A percentile compares a stretch with the other conserved stretches of the same genome.
These are phyloP conservation scores for Kuraishia borneana DNA, from an alignment of 805 yeast species.

Conservation along the genomic window DNA sequence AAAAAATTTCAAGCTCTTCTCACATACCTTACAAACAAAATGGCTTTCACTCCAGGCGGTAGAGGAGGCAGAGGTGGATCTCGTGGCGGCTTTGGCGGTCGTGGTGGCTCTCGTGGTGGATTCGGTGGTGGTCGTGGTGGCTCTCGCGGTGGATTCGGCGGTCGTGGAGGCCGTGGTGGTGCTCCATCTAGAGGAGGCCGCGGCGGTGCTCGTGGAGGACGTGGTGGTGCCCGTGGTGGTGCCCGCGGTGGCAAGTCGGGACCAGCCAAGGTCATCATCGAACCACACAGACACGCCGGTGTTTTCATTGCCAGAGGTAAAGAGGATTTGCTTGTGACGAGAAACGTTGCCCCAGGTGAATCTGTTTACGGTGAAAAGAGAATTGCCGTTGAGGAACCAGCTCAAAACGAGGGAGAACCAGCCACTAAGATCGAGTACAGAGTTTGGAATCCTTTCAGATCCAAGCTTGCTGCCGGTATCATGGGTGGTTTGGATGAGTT, in stretches of 20 bases:
- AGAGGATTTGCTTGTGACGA: constrained; percentile 95
- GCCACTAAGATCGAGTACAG: constrained; percentile 96
- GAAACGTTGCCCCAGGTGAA: constrained; percentile 97
- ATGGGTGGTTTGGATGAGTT: constrained; percentile 99
- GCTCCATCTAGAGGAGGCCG: constrained; percentile 50
- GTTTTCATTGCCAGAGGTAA: constrained; percentile 99
- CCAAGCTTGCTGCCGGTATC: constrained; percentile 99
- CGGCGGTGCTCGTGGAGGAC: constrained; percentile 50
- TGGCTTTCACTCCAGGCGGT: constrained; percentile 68
- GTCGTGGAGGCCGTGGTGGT: constrained; percentile 41
- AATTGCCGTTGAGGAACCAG: constrained; percentile 86
- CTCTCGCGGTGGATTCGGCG: constrained; percentile 34
- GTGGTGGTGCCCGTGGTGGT: constrained; percentile 57
- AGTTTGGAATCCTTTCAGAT: constrained; percentile 99
- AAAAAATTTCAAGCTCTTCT: neutral
- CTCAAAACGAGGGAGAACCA: constrained; percentile 76
- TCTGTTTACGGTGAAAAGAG: constrained; percentile 98
- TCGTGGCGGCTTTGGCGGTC: constrained; percentile 36
- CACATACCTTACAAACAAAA: constrained; percentile 15
- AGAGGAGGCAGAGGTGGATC: constrained; percentile 37
- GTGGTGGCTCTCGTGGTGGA: constrained; percentile 40
- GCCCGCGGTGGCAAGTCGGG: constrained; percentile 81
- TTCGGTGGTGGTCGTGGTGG: constrained; percentile 43
- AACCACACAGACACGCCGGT: constrained; percentile 98
- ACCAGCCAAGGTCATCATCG: constrained; percentile 84